phyloP scores from a whole-genome alignment of 2,329 filamentous ascomycete species.

The Bipolaris bicolor region DNA sequence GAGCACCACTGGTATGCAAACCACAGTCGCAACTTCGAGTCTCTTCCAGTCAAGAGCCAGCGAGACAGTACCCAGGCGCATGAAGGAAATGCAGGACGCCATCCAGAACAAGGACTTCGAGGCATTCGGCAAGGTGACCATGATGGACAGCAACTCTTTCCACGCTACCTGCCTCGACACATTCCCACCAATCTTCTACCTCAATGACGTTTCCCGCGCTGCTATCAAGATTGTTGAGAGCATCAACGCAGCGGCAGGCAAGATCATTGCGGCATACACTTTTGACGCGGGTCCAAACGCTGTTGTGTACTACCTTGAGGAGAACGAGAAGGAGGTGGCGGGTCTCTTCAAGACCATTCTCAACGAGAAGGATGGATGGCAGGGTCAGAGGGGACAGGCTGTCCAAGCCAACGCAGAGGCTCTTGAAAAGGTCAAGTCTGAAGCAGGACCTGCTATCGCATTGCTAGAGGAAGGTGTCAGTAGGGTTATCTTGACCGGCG shows the following conservation, averaged over 20 bases:
- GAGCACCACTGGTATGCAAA: constrained; percentile 94
- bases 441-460: constrained; percentile 47
- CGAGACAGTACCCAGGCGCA: constrained; percentile 79
- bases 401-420: constrained; percentile 60
- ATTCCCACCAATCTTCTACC: constrained; percentile 96
- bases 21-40: constrained; percentile 88
- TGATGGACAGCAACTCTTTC: constrained; percentile 97
- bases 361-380: constrained; percentile 73
- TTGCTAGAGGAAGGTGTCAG: constrained; percentile 77
- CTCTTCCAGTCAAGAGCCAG: constrained; percentile 80
- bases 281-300: constrained; percentile 98
- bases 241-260: constrained; percentile 81
- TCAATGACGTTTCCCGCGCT: constrained; percentile 90
- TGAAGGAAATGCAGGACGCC: constrained; percentile 84
- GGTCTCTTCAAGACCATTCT: constrained; percentile 77
- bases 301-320: constrained; percentile 91
- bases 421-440: constrained; percentile 66
- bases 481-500: constrained; percentile 87
- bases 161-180: constrained; percentile 95
- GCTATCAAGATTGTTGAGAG: constrained; percentile 88
- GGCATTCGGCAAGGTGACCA: constrained; percentile 86
- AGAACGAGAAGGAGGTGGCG: constrained; percentile 74
- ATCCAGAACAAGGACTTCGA: constrained; percentile 81
- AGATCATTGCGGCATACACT: constrained; percentile 87
- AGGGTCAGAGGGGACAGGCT: constrained; percentile 59